Base-by-base conservation (phyloP, 352 stramenopile genomes). In the Phytopythium chamaehyphon region DNA sequence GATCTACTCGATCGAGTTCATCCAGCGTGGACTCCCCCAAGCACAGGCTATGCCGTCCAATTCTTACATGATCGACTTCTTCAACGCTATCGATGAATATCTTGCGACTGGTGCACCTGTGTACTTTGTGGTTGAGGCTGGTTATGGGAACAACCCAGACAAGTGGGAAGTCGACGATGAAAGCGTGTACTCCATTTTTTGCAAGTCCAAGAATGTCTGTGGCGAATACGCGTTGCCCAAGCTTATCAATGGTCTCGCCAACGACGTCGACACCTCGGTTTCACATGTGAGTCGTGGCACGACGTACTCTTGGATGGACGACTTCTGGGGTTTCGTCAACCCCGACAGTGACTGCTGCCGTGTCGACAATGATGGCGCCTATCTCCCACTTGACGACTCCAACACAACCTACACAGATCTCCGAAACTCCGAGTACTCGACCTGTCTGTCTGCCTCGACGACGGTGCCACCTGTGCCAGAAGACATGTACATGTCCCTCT, bases 51-150 rank as follows among this genome's bases (percentile, higher is more conserved):
- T 87, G 76, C 73, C 76, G 6, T 83, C 71, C 1, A 58, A 76
- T 12, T 87, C 76, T 38, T 87, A 87, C 55, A 67, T 87, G 71
- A 76, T 80, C n/a, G 54, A 72, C 9, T 87, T 85, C 47, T 87
- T 87, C 24, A 65, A 85, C 43, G 70, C 72, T 10, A 48, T 86
- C 21, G 72, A 87, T 28, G 55, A 56, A 22, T 80, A 83, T 21
- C 49, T 85, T 18, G 71, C 71, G 26, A 87, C 76, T 16, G 76
- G 76, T 49, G 53, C 69, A 10, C 76, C 76, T 2, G 69, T 87
- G 40, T 87, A 82, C 61, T 87, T 82, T 37, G 75, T 87, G 35
- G 69, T 87, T 38, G 73, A 87, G 47, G 62, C 61, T 24, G 76
- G 73, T 9, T 78, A 83, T 38, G 69, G 61, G 14, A 55, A 63